Evolutionary conservation across 768 basidiomycete genomes (phyloP), one percentile per base, ranked within the genome.

Genomic region (Dendrothele bispora): DNA sequence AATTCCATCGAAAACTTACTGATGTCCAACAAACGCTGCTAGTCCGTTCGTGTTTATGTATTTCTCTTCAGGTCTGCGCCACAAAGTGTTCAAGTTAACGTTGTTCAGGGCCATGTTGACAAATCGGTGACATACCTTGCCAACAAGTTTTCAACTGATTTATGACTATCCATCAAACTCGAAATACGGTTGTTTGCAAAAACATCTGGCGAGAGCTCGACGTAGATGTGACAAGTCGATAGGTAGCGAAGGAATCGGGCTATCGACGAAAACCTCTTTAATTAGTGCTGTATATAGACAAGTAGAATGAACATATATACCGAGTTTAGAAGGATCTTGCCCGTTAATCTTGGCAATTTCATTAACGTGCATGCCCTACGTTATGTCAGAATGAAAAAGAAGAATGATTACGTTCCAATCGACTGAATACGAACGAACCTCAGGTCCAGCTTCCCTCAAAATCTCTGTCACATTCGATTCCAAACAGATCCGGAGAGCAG

Each of bases 141-240:
- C 14, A 60, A 51, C 4, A 71, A 45, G 5, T 63, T 67, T 38
- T 52, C 49, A 28, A 51, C 55, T 8, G 59, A 43, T 48, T 63
- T 70, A 18, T 55, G 52, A 1, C 66, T 70, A 46, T 72, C 72
- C 18, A 73, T 39, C 30, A 60, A 45, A 7, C 64, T 61, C 3
- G 72, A 72, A 12, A 66, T 58, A 7, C 69, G 66, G 40, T 67
- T 75, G 49, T 71, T 67, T 2, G 67, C 61, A 47, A 70, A 75
- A 6, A 68, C 61, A 48, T 72, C 54, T 1, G 70, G 70, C 15
- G 40, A 48, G 15, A 70, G 50, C 46, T 74, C 73, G 18, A 50
- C 54, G 49, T 70, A 75, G 47, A 74, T 55, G 48, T 73, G 70
- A 40, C 65, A 59, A 1, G 63, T 67, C 7, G 69, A 69, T 7